Percentiles rank a stretch among this genome's conserved stretches.
Conservation (phyloP, 495 filamentous ascomycete genomes). For the Lentithecium fluviatile region DNA sequence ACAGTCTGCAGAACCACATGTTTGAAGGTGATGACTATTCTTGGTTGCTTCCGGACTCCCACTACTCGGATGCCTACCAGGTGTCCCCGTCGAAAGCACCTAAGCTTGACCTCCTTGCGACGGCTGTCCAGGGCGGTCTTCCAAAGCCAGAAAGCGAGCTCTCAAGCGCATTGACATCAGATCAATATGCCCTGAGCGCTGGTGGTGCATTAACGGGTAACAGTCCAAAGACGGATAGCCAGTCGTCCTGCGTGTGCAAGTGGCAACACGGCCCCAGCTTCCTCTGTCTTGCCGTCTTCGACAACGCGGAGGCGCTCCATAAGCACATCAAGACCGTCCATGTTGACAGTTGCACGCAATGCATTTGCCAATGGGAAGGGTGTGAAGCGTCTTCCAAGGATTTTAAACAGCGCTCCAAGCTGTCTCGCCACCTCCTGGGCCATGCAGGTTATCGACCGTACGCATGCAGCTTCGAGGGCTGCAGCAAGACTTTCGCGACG, state of each 20-base stretch:
- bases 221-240: background rate
- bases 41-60: conserved; percentile 14
- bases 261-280: conserved; percentile 21
- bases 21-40: conserved; percentile 5
- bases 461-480: conserved; percentile 25
- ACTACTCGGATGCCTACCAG: background rate
- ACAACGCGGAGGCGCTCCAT: conserved; percentile 27
- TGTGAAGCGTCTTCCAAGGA: conserved; percentile 27
- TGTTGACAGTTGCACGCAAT: conserved; percentile 24
- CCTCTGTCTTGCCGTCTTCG: conserved; percentile 17
- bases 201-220: no score
- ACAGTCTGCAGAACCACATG: background rate
- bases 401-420: conserved; percentile 35
- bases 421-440: conserved; percentile 28
- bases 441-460: conserved; percentile 33
- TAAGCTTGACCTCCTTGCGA: conserved; percentile 10
- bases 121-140: conserved; percentile 7
- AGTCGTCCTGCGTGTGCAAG: conserved; percentile 19
- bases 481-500: conserved; percentile 33
- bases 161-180: no score
- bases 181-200: no score
- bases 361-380: conserved; percentile 31
- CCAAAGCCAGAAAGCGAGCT: background rate
- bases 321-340: conserved; percentile 31
- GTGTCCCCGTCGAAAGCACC: background rate